Conservation (phyloP, 441 rosid species). For the Kokia cookei region DNA sequence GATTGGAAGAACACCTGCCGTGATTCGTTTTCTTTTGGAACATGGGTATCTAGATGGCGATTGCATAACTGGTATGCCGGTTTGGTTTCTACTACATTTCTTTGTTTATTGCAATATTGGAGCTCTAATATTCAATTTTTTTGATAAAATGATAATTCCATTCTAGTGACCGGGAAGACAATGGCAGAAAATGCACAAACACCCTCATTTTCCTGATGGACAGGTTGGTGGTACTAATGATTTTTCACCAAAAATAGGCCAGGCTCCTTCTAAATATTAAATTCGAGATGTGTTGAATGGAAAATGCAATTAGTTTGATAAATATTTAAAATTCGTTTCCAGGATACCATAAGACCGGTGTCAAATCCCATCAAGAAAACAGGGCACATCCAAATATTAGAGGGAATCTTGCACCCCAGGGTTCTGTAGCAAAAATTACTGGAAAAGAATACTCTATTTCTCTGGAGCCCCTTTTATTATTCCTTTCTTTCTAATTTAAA, state of each 20-base stretch:
- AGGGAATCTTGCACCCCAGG: conserved; percentile 93
- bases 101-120: conserved; percentile 1
- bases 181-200: conserved; percentile 73
- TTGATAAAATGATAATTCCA: not conserved
- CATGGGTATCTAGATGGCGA: conserved; percentile 76
- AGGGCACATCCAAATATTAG: conserved; percentile 27
- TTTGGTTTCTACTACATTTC: conserved; percentile 1
- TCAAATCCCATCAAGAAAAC: conserved; percentile 90
- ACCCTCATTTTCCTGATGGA: conserved; percentile 65
- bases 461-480: conserved; percentile 41
- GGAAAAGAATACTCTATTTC: conserved; percentile 93
- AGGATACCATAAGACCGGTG: conserved; percentile 76
- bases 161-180: conserved; percentile 84
- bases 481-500: not conserved
- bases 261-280: not conserved
- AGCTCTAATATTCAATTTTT: not conserved
- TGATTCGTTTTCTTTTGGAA: conserved; percentile 83
- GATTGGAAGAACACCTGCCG: conserved; percentile 98
- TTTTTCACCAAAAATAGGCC: not conserved
- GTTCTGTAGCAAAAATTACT: conserved; percentile 97
- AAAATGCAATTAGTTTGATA: not conserved
- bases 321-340: conserved; percentile 11
- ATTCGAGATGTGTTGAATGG: not conserved
- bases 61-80: conserved; percentile 70
- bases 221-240: conserved; percentile 47